phyloP scores from a whole-genome alignment of 257 asterid species.

The Ehretia macrophylla region DNA sequence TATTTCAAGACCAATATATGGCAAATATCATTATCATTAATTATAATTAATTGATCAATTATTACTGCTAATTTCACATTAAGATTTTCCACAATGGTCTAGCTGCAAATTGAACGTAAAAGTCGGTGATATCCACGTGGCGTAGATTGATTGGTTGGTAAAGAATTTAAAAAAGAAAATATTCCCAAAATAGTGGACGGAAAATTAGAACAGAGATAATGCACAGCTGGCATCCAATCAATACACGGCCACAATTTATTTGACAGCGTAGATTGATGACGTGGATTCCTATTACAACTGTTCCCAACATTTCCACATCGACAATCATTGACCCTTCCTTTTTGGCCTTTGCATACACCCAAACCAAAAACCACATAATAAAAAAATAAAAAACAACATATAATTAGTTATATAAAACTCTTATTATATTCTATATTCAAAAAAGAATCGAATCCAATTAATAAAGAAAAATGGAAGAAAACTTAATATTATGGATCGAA shows the following conservation, averaged over 20 bases:
- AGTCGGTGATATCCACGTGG: conserved; percentile 1
- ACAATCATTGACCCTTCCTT: conserved; percentile 19
- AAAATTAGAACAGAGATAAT: conserved; percentile 14
- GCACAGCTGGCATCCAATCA: conserved; percentile 49
- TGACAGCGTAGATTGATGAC: conserved; percentile 38
- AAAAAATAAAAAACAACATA: too few relatives aligned
- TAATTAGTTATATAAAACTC: too few relatives aligned
- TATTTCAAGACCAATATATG: not conserved
- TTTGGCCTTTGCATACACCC: not conserved
- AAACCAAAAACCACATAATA: too few relatives aligned
- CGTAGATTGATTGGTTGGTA: not conserved
- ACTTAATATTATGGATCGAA: too few relatives aligned
- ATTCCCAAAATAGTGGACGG: not conserved
- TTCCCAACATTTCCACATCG: conserved; percentile 6
- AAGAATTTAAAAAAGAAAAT: not conserved
- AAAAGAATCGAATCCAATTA: too few relatives aligned
- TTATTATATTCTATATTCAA: too few relatives aligned
- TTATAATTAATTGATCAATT: too few relatives aligned
- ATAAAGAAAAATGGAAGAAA: too few relatives aligned
- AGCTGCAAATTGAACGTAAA: not conserved
- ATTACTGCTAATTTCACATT: too few relatives aligned
- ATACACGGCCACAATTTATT: conserved; percentile 38
- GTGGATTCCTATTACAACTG: conserved; percentile 22
- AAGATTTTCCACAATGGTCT: too few relatives aligned
- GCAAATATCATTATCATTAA: too few relatives aligned